Evolutionary conservation across 73 alveolate species (phyloP).

Genomic region (Effrenium voratum): DNA sequence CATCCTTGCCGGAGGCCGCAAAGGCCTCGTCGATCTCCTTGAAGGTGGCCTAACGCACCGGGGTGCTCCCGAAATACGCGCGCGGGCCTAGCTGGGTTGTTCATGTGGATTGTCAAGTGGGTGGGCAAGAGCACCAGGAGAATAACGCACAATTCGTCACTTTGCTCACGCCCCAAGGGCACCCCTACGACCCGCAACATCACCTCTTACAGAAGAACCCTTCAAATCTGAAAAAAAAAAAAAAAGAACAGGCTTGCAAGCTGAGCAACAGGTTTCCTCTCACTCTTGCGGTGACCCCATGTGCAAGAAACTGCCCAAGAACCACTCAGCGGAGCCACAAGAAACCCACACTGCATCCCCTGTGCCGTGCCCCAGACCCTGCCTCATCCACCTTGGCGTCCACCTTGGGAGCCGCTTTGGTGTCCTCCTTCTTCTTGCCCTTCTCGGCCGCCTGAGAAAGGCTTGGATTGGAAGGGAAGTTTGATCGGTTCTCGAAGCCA

Average conservation of each 20-base stretch:
- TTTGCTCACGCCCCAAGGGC: too few relatives aligned
- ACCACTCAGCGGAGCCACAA: too few relatives aligned
- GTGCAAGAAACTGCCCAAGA: too few relatives aligned
- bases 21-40: constrained; percentile 64
- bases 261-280: too few relatives aligned
- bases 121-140: not conserved
- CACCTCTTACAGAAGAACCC: too few relatives aligned
- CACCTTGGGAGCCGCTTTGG: constrained; percentile 53
- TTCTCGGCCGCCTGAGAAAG: constrained; percentile 18
- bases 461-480: not conserved
- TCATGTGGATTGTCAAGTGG: not conserved
- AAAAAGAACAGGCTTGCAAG: too few relatives aligned
- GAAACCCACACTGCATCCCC: too few relatives aligned
- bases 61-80: not conserved
- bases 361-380: not conserved
- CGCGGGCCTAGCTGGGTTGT: not conserved
- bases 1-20: constrained; percentile 57
- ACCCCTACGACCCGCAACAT: too few relatives aligned
- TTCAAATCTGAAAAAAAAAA: too few relatives aligned
- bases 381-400: constrained; percentile 75
- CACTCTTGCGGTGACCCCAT: too few relatives aligned
- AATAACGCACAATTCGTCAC: too few relatives aligned
- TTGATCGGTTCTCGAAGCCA: too few relatives aligned
- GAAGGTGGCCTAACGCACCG: constrained; percentile 35
- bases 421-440: constrained; percentile 79